Evolutionary conservation across 257 asterid species (phyloP), one percentile per base, ranked within the genome.

Genomic region (Scutellaria galericulata): DNA sequence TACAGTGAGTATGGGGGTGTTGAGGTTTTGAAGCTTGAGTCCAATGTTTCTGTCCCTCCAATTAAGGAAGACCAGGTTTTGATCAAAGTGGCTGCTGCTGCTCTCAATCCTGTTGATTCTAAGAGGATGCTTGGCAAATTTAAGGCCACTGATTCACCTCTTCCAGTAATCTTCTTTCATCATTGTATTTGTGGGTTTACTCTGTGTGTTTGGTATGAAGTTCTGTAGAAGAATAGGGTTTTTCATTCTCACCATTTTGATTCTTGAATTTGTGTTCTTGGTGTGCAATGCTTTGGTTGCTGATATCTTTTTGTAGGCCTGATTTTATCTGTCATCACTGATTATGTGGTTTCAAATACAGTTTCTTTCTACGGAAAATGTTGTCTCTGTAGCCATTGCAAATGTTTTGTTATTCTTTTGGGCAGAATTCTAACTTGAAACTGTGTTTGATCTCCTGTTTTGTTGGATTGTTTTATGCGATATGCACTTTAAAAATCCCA

Each of bases 91-190:
- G 88, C 53, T 52, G 97, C 97, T 35, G 97, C 98, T 66, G 95
- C 93, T 58, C 93, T 93, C 63, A 93, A 93, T 20, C 98, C 98
- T 11, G 85, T 93, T 61, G 98, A 93, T 84, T 86, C 77, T 82
- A 93, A 93, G 86, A 79, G 98, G 54, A 83, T 91, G 66, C 71
- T 71, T 0, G 97, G 98, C 12, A 87, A 89, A 79, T 89, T 90
- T 61, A 85, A 89, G 89, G 96, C 97, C 79, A 79, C 96, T 37
- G 98, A 93, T 86, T 89, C 98, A 0, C 95, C 92, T 72, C 98
- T 93, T 69, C 98, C 98, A 5, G 97, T 93, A 88, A 82, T 31
- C 44, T 55, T 53, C 65, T 55, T 66, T 39, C 22, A 15, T 31
- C 10, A 20, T 6, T 18, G 51, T 31, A 10, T 46, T 40, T 37